A percentile compares a stretch with the other conserved stretches of the same genome.
Evolutionary conservation across 495 filamentous ascomycete species (phyloP).

Genomic region (Aspergillus panamensis): DNA sequence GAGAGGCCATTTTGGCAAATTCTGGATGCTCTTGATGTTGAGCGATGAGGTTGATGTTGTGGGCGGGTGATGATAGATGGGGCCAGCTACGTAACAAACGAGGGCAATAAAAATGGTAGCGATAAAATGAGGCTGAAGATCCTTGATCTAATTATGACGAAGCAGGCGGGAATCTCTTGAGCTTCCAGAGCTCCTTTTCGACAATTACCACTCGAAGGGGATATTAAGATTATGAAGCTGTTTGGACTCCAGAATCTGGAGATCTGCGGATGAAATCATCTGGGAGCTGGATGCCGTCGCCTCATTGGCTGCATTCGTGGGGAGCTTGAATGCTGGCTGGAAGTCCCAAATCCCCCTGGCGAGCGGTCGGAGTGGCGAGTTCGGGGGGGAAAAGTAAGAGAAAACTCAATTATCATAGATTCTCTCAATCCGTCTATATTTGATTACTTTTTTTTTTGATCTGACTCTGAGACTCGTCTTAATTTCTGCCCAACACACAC

Average conservation of each 20-base stretch:
- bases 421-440: background rate
- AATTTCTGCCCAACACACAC: background rate
- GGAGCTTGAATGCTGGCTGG: background rate
- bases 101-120: background rate
- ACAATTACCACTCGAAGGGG: background rate
- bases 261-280: constrained; percentile 11
- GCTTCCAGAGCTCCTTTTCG: background rate
- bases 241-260: constrained; percentile 4
- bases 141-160: background rate
- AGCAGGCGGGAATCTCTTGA: background rate
- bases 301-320: constrained; percentile 22
- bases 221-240: background rate
- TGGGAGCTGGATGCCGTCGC: background rate
- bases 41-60: background rate
- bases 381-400: background rate
- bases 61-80: background rate
- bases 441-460: background rate
- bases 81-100: background rate
- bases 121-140: background rate
- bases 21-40: background rate
- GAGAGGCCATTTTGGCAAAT: constrained; percentile 31
- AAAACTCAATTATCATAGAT: background rate
- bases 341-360: background rate
- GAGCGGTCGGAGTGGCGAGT: background rate
- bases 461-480: background rate